Base-by-base conservation (phyloP, 768 basidiomycete genomes). In the Phlebiopsis gigantea region DNA sequence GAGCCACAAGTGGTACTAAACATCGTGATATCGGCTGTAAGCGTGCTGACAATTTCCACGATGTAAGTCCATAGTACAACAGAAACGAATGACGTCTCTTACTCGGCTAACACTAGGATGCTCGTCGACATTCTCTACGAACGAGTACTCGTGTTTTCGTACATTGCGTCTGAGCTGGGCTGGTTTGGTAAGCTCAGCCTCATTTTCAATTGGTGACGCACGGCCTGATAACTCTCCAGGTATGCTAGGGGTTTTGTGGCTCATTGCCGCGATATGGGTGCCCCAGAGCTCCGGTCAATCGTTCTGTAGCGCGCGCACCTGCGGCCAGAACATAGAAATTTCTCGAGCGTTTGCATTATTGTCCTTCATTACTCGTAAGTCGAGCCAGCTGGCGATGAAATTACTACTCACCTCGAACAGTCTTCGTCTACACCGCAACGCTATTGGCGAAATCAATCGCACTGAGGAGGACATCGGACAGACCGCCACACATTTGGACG, bases 11-110 rank as follows among this genome's bases (percentile, higher is more conserved):
- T 41, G 22, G 29, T 56, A 1, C 56, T 67, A 7, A 57, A 39
- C 22, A 42, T 65, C 50, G 64, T 61, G 7, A 52, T 55, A 7
- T 61, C 61, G 2, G 62, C 44, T 15, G 45, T 67, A 21, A 52
- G 61, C 6, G 30, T 67, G 26, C 10, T 63, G 43, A 49, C 62
- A 15, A 5, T 63, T 12, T 55, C 58, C 14, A 47, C 48, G 10
- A 64, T 66, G 65, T 64, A 29, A 44, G 62, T 25, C 1, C 21
- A n/a, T n/a, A n/a, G n/a, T n/a, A n/a, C 47, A 12, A 17, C 2
- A 30, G 2, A 15, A 22, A 1, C 50, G 22, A n/a, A 21, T n/a
- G 4, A 2, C 12, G 9, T 8, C 2, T 8, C 10, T 45, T 45
- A 21, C 47, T 48, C 28, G 30, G 10, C 4, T 21, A 9, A 4